phyloP scores from a whole-genome alignment of 306 rosid species.

The Styphnolobium japonicum region DNA sequence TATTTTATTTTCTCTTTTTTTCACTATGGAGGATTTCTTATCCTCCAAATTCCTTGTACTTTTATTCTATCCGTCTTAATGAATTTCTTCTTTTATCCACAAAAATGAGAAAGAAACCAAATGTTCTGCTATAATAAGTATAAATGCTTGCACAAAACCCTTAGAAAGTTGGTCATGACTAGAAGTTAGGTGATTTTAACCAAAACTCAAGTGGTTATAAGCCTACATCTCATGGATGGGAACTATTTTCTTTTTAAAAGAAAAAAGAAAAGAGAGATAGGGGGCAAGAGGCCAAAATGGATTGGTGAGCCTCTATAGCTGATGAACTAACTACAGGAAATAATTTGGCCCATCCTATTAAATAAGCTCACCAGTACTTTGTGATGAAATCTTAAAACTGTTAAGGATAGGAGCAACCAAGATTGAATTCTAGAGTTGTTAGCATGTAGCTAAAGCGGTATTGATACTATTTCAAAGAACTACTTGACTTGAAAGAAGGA shows the following conservation, averaged over 20 bases:
- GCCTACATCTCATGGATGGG: too few species aligned
- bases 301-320: background rate
- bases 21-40: too few species aligned
- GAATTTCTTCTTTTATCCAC: too few species aligned
- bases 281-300: background rate
- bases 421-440: background rate
- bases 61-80: too few species aligned
- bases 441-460: background rate
- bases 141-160: background rate
- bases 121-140: too few species aligned
- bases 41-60: too few species aligned
- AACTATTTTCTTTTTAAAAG: too few species aligned
- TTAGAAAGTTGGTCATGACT: background rate
- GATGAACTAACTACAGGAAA: constrained; percentile 4
- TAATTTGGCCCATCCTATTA: background rate
- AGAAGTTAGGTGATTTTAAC: background rate
- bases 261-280: background rate
- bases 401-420: background rate
- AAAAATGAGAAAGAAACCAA: too few species aligned
- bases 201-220: too few species aligned
- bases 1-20: too few species aligned
- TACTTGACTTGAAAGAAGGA: background rate
- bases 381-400: background rate
- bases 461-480: background rate
- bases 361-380: background rate